These are phyloP conservation scores for Starmerella vaccinii DNA, from an alignment of 805 yeast species.

Conservation along the genomic window DNA sequence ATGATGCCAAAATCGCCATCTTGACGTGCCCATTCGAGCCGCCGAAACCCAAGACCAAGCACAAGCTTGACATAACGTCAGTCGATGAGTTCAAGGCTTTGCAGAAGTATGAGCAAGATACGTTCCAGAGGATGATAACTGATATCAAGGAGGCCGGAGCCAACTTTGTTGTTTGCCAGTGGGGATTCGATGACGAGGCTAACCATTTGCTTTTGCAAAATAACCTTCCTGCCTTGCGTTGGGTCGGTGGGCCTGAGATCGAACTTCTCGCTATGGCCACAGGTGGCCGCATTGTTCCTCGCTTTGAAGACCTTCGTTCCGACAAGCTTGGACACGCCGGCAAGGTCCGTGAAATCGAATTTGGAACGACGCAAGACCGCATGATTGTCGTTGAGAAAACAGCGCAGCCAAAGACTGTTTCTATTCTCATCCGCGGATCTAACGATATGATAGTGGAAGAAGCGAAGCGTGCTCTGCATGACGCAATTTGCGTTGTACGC, in stretches of 20 bases:
- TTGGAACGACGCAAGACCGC: conserved; percentile 93
- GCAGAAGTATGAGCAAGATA: conserved; percentile 85
- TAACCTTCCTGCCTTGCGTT: conserved; percentile 88
- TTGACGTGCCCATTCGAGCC: conserved; percentile 99
- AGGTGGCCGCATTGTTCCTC: conserved; percentile 90
- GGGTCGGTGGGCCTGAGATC: conserved; percentile 98
- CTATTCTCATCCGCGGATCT: conserved; percentile 89
- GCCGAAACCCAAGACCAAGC: conserved; percentile 98
- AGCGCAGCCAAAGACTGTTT: conserved; percentile 68
- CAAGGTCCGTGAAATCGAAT: conserved; percentile 71
- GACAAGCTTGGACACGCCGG: conserved; percentile 87
- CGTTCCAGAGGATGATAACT: conserved; percentile 82
- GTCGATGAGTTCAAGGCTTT: conserved; percentile 87
- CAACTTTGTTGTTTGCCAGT: conserved; percentile 92
- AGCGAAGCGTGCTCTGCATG: conserved; percentile 92
- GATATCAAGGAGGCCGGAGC: conserved; percentile 84
- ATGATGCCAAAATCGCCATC: conserved; percentile 81
- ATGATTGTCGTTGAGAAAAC: conserved; percentile 69
- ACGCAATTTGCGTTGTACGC: conserved; percentile 93
- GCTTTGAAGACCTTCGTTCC: conserved; percentile 80
- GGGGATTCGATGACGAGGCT: conserved; percentile 99
- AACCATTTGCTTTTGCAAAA: conserved; percentile 83
- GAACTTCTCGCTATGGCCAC: conserved; percentile 96
- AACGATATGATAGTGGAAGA: conserved; percentile 97
- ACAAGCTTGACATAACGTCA: conserved; percentile 83